These are phyloP conservation scores for Globomyces pollinis-pini DNA, from an alignment of 192 early-diverging fungal species.

Conservation along the genomic window DNA sequence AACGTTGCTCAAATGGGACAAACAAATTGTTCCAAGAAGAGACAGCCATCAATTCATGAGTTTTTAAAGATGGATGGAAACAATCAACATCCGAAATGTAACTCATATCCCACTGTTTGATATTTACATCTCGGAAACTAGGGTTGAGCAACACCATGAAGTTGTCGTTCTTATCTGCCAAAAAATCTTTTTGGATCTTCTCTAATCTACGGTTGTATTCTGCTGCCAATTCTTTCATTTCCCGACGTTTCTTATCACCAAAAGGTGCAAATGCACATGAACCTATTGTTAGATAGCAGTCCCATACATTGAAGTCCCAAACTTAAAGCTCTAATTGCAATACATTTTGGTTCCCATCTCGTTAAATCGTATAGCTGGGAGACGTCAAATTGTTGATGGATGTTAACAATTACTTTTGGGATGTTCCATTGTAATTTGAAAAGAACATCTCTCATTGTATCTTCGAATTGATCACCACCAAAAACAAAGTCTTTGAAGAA, in stretches of 20 bases:
- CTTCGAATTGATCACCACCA: constrained; percentile 12
- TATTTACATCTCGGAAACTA: constrained; percentile 16
- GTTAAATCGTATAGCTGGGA: constrained; percentile 31
- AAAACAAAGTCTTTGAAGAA: constrained; percentile 6
- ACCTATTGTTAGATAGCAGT: too few relatives aligned
- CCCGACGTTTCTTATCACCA: constrained; percentile 20
- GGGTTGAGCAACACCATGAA: constrained; percentile 49
- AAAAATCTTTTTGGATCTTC: constrained; percentile 26
- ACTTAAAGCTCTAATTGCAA: constrained; percentile 14
- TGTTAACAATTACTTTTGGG: constrained; percentile 39
- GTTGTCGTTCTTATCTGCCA: constrained; percentile 5
- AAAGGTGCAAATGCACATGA: constrained; percentile 5
- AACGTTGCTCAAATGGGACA: constrained; percentile 1
- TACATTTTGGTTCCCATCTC: constrained; percentile 16
- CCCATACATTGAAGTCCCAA: constrained; percentile 22
- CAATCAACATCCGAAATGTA: constrained; percentile 47
- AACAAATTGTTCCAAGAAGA: constrained; percentile 18
- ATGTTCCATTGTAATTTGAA: constrained; percentile 25
- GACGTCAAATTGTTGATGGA: constrained; percentile 31
- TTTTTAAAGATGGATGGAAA: constrained; percentile 45
- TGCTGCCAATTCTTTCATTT: constrained; percentile 33
- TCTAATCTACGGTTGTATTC: constrained; percentile 39
- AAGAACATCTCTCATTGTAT: constrained; percentile 19
- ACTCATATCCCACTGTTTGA: constrained; percentile 31
- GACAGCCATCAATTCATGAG: constrained; percentile 19